These are phyloP conservation scores for Hirschioporus abietinus DNA, from an alignment of 768 basidiomycete genomes.

Conservation along the genomic window DNA sequence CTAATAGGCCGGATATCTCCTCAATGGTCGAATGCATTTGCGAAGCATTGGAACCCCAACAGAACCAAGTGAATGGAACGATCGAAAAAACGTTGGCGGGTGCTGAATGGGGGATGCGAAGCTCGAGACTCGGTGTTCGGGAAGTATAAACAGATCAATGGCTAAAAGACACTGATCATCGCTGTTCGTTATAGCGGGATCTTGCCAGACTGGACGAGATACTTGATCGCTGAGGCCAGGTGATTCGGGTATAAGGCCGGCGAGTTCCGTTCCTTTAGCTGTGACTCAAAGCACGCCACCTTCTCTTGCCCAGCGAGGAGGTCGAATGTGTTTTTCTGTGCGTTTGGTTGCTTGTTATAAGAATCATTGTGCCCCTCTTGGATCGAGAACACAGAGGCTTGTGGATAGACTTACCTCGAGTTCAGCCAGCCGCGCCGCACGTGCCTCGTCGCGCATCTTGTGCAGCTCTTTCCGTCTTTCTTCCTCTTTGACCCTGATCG, in stretches of 20 bases:
- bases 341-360: background rate
- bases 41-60: no score
- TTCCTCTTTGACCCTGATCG: slow-evolving; percentile 42
- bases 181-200: background rate
- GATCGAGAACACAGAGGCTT: background rate
- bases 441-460: slow-evolving; percentile 65
- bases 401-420: slow-evolving; percentile 7
- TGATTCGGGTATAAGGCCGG: slow-evolving; percentile 18
- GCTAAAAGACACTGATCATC: no score
- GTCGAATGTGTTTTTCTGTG: slow-evolving; percentile 20
- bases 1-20: background rate
- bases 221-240: slow-evolving; percentile 7
- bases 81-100: background rate
- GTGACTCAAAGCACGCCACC: slow-evolving; percentile 18
- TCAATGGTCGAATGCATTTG: background rate
- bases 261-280: slow-evolving; percentile 15
- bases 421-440: slow-evolving; percentile 27
- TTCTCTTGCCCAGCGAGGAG: slow-evolving; percentile 22
- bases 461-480: slow-evolving; percentile 64
- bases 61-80: background rate
- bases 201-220: background rate
- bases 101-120: background rate
- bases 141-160: background rate
- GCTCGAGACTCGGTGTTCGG: background rate
- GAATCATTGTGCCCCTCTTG: background rate